Evolutionary conservation across 768 basidiomycete species (phyloP).

Genomic region (Tremella fuciformis): DNA sequence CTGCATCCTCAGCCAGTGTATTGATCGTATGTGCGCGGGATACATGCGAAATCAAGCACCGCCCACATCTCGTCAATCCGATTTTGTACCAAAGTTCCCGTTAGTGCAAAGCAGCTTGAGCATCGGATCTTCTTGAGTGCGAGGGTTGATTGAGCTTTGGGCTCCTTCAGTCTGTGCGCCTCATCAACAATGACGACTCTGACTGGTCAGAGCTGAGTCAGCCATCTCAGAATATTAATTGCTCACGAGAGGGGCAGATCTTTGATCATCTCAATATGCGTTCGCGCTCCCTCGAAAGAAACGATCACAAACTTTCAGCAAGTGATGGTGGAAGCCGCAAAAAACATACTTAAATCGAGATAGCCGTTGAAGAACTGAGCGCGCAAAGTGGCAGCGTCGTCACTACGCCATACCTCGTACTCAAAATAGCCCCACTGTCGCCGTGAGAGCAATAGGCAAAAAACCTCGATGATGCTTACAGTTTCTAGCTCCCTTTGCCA

Average conservation of each 20-base stretch:
- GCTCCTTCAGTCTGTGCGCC: constrained; percentile 84
- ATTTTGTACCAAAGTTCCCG: constrained; percentile 82
- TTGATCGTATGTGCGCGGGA: no score
- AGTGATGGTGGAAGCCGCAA: background rate
- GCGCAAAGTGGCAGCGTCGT: constrained; percentile 61
- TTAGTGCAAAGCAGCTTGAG: constrained; percentile 73
- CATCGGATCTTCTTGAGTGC: constrained; percentile 72
- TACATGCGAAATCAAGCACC: constrained; percentile 80
- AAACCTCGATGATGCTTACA: constrained; percentile 54
- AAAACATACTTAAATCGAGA: constrained; percentile 71
- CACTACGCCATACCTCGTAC: constrained; percentile 64
- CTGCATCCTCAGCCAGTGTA: constrained; percentile 6
- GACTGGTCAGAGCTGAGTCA: constrained; percentile 9
- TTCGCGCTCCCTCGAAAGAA: constrained; percentile 70
- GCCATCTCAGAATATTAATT: constrained; percentile 46
- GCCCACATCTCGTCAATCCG: constrained; percentile 87
- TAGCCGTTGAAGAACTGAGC: constrained; percentile 75
- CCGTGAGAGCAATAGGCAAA: background rate
- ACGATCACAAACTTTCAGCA: constrained; percentile 63
- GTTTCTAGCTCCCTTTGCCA: constrained; percentile 87
- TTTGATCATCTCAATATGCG: constrained; percentile 67
- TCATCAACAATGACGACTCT: constrained; percentile 66
- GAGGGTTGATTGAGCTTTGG: constrained; percentile 62
- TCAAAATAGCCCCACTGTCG: constrained; percentile 91
- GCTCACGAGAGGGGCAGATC: constrained; percentile 63